Conservation (phyloP, 441 rosid species). For the Eutrema salsugineum region DNA sequence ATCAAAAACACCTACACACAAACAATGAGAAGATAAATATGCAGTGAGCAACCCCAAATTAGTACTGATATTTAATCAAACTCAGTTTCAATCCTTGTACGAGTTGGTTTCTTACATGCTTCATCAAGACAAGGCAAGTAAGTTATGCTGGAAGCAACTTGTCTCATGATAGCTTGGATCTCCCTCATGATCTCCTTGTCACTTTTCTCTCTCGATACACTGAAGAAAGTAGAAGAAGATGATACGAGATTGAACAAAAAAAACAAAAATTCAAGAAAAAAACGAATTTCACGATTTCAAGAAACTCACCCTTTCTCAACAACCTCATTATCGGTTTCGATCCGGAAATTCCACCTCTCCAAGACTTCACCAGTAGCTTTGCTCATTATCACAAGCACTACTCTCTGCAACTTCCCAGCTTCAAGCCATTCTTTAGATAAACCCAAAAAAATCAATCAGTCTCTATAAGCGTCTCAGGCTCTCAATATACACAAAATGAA, state of each 20-base stretch:
- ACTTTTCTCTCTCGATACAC: constrained; percentile 85
- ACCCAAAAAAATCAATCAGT: neutral
- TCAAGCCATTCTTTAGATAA: constrained; percentile 61
- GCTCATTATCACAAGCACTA: constrained; percentile 86
- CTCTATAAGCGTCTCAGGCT: neutral
- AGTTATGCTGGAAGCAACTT: constrained; percentile 85
- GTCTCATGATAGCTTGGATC: constrained; percentile 94
- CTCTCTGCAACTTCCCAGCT: constrained; percentile 82
- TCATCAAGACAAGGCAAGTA: constrained; percentile 92
- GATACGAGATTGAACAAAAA: neutral
- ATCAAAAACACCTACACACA: constrained; percentile 75
- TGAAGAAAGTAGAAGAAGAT: constrained; percentile 16
- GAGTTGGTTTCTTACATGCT: constrained; percentile 46
- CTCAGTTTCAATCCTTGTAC: neutral
- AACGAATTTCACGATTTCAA: neutral
- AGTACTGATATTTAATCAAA: neutral
- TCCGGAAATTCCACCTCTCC: constrained; percentile 93
- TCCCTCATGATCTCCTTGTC: constrained; percentile 95
- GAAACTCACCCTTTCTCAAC: constrained; percentile 67
- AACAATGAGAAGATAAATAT: neutral
- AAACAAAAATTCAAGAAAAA: neutral
- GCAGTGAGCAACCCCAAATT: neutral
- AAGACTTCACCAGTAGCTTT: constrained; percentile 75
- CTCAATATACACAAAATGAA: neutral
- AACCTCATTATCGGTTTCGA: constrained; percentile 76